A percentile compares a stretch with the other conserved stretches of the same genome.
Evolutionary conservation across 139 green algal genomes (phyloP).

Genomic region (Chlorella ohadii): DNA sequence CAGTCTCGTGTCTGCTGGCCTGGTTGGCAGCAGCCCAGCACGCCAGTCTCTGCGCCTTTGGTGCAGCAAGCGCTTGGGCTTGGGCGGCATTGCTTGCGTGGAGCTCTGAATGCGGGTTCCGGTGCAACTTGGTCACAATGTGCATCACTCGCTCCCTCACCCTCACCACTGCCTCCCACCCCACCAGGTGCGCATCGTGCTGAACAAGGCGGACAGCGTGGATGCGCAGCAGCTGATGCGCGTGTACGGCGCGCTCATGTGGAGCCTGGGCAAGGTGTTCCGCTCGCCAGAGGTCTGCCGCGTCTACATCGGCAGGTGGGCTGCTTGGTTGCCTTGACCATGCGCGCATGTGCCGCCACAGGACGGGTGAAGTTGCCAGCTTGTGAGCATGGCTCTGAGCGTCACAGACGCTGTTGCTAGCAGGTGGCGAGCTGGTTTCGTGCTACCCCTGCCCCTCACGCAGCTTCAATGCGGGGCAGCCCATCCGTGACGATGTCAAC

Average conservation of each 20-base stretch:
- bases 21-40: not conserved
- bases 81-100: no score
- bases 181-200: conserved; percentile 87
- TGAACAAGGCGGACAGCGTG: conserved; percentile 97
- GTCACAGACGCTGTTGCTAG: no score
- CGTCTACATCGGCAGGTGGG: conserved; percentile 91
- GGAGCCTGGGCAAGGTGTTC: conserved; percentile 95
- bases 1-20: no score
- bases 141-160: not conserved
- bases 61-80: no score
- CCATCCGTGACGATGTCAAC: conserved; percentile 74
- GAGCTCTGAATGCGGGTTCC: no score
- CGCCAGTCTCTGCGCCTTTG: no score
- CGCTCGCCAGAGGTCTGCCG: conserved; percentile 89
- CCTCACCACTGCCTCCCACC: not conserved
- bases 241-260: conserved; percentile 99
- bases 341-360: not conserved
- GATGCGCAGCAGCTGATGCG: conserved; percentile 97
- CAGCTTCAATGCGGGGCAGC: conserved; percentile 79
- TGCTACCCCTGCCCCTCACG: conserved; percentile 9
- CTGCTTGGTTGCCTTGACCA: not conserved
- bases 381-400: no score
- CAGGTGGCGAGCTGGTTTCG: no score
- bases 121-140: no score
- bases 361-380: not conserved